Conservation (phyloP, 495 filamentous ascomycete species). For the Hyaloscypha finlandica region DNA sequence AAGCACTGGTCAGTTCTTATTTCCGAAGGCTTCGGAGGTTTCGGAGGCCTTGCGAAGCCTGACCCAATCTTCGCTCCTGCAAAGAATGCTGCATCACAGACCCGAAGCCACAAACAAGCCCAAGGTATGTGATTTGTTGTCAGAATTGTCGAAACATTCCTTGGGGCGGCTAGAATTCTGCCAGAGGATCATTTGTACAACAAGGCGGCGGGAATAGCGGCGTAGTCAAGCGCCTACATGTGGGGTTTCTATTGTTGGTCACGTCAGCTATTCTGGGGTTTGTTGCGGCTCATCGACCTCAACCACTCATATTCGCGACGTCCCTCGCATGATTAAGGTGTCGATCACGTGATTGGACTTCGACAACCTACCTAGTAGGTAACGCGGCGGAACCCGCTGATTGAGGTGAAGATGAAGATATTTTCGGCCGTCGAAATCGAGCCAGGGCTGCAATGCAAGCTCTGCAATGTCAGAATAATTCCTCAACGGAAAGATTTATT, state of each 20-base stretch:
- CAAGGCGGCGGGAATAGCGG: neutral
- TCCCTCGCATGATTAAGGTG: neutral
- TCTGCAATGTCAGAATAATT: neutral
- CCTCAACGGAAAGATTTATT: neutral
- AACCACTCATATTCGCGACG: neutral
- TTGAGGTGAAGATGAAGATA: neutral
- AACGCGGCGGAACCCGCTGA: neutral
- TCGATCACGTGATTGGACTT: neutral
- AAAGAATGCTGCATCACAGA: neutral
- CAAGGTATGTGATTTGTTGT: neutral
- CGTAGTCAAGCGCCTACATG: conserved; percentile 1
- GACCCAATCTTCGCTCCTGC: neutral
- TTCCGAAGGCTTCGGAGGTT: neutral
- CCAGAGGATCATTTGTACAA: neutral
- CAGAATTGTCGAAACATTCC: neutral
- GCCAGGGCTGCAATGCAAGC: neutral
- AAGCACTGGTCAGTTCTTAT: neutral
- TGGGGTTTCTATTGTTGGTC: neutral
- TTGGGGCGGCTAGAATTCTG: neutral
- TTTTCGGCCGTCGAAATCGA: neutral
- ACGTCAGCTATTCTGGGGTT: neutral
- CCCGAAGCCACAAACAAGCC: neutral
- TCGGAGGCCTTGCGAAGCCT: neutral
- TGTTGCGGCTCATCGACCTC: neutral
- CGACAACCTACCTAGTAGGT: no score